A percentile compares a stretch with the other conserved stretches of the same genome.
These are phyloP conservation scores for Exophiala lecanii-corni DNA, from an alignment of 2,329 filamentous ascomycete genomes.

Conservation along the genomic window DNA sequence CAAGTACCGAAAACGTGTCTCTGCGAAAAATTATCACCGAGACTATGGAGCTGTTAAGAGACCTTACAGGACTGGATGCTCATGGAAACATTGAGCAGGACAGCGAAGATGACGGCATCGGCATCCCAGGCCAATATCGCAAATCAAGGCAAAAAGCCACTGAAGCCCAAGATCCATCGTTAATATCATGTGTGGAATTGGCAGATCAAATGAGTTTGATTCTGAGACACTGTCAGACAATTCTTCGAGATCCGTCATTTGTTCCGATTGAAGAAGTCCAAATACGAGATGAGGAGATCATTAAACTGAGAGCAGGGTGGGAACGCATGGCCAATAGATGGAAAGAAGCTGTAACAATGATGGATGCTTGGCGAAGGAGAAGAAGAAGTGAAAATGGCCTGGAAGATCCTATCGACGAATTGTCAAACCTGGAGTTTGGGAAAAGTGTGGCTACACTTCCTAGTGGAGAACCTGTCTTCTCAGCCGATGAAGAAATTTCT, in stretches of 20 bases:
- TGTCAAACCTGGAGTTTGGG: slow-evolving; percentile 41
- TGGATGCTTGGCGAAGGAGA: slow-evolving; percentile 84
- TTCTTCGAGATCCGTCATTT: slow-evolving; percentile 93
- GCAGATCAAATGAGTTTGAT: slow-evolving; percentile 69
- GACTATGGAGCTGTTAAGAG: slow-evolving; percentile 65
- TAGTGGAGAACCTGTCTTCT: slow-evolving; percentile 32
- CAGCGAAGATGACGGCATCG: slow-evolving; percentile 21
- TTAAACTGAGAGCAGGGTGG: slow-evolving; percentile 76
- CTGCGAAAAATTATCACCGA: slow-evolving; percentile 67
- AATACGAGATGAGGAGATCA: slow-evolving; percentile 86
- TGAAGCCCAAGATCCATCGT: slow-evolving; percentile 30
- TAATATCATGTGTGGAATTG: slow-evolving; percentile 64
- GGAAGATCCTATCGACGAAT: slow-evolving; percentile 38
- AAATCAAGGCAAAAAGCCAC: slow-evolving; percentile 10
- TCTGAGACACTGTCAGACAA: slow-evolving; percentile 72
- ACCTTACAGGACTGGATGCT: slow-evolving; percentile 50
- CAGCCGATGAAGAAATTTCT: slow-evolving; percentile 25
- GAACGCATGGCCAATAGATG: slow-evolving; percentile 89
- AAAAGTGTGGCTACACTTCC: slow-evolving; percentile 25
- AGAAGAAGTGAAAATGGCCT: slow-evolving; percentile 55
- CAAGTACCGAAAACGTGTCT: slow-evolving; percentile 89
- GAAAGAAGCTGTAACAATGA: slow-evolving; percentile 83
- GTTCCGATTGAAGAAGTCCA: slow-evolving; percentile 93
- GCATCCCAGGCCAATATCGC: slow-evolving; percentile 28
- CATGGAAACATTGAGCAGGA: slow-evolving; percentile 24